A percentile compares a stretch with the other conserved stretches of the same genome.
These are phyloP conservation scores for Solanum bulbocastanum DNA, from an alignment of 257 asterid genomes.

Conservation along the genomic window DNA sequence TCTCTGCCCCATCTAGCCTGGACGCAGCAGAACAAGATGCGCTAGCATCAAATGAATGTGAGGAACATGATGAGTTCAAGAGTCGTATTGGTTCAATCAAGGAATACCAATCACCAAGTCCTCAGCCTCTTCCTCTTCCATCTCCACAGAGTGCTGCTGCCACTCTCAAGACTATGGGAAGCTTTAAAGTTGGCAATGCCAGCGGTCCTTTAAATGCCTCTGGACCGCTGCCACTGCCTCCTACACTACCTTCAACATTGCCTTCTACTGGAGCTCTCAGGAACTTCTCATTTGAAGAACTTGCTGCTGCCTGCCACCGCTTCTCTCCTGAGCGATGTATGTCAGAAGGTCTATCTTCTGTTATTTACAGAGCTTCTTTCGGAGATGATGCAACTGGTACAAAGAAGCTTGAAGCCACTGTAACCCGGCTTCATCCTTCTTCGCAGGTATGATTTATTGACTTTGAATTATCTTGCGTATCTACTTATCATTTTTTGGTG, in stretches of 20 bases:
- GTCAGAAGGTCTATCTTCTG: conserved; percentile 93
- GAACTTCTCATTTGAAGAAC: conserved; percentile 60
- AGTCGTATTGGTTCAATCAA: conserved; percentile 52
- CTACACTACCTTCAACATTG: conserved; percentile 38
- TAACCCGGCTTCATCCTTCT: conserved; percentile 71
- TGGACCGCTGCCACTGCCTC: conserved; percentile 88
- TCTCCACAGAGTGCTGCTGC: conserved; percentile 42
- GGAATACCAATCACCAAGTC: conserved; percentile 55
- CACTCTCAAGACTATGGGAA: conserved; percentile 44
- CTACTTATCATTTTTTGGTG: background rate
- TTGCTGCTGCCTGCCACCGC: conserved; percentile 85
- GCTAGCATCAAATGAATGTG: conserved; percentile 39
- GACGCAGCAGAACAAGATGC: conserved; percentile 54
- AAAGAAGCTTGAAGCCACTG: conserved; percentile 72
- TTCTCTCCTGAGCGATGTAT: conserved; percentile 80
- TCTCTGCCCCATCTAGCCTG: conserved; percentile 79
- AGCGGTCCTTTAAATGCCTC: conserved; percentile 67
- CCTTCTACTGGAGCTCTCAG: conserved; percentile 38
- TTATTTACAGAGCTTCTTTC: conserved; percentile 76
- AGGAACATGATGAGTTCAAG: conserved; percentile 63
- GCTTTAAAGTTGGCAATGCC: conserved; percentile 52
- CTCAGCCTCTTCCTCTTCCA: conserved; percentile 97
- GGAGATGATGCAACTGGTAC: conserved; percentile 44
- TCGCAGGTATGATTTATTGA: conserved; percentile 35
- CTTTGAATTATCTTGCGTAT: background rate